Evolutionary conservation across 1,284 basidiomycete genomes (phyloP), one percentile per base, ranked within the genome.

Genomic region (Rhodofomes roseus): DNA sequence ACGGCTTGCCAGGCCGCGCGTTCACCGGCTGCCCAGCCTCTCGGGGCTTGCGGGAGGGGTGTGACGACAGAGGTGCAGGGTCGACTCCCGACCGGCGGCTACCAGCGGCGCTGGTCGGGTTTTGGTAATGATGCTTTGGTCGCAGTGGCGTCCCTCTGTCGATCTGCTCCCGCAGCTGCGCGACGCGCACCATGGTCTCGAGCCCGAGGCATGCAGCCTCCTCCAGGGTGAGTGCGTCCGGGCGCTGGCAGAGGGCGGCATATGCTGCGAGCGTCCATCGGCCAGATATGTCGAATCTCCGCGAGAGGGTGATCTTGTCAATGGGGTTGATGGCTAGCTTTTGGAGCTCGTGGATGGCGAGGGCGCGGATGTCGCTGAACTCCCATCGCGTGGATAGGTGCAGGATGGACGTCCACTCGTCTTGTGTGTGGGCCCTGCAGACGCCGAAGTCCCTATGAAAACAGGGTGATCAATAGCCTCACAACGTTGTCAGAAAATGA

Each of bases 351-450:
- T 59, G 59, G 54, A 74, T 68, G 46, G 72, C 71, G 43, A 74
- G 68, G n/a, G 60, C 54, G 60, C 71, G 68, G 44, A 74, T 63
- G 64, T 61, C 62, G 44, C 56, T 61, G 65, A 73, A 71, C 27
- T 70, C 68, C 71, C 71, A 74, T 34, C 69, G 63, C 5, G 70
- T 68, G 14, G 76, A 68, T 46, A 77, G 66, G 50, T 62, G 57
- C 25, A 77, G 70, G 36, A 76, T 68, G 20, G 76, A 74, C 2
- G 63, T 67, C 76, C 76, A 77, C 57, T 76, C 75, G 8, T 72
- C 72, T 3, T 64, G 55, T 16, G 70, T 72, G 25, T 58, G 48
- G n/a, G 68, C 59, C 25, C 62, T 63, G 60, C 59, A 59, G 4
- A 54, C 40, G 27, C 63, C 65, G 57, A 66, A 66, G 27, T 53